Percentiles rank a stretch among this genome's conserved stretches.
These are phyloP conservation scores for Exophiala sideris DNA, from an alignment of 2,329 filamentous ascomycete species.

Conservation along the genomic window DNA sequence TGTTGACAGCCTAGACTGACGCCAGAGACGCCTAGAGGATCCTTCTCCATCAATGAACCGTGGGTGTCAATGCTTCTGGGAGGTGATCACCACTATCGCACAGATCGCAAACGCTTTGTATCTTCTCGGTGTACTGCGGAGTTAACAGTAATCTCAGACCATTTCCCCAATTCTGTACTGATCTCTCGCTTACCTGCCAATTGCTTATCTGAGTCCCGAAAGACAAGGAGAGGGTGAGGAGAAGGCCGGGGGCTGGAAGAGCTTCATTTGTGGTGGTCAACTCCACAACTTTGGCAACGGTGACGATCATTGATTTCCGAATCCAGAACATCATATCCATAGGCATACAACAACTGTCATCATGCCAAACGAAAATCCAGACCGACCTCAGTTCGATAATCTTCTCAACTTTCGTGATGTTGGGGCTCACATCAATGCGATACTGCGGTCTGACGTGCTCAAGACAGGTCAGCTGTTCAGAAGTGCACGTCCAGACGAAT, in stretches of 20 bases:
- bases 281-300: background rate
- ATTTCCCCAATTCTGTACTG: slow-evolving; percentile 11
- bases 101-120: background rate
- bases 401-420: slow-evolving; percentile 78
- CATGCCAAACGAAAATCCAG: background rate
- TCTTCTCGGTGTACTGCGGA: background rate
- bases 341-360: background rate
- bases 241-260: background rate
- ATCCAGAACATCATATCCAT: background rate
- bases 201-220: no score
- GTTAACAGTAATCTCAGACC: background rate
- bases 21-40: background rate
- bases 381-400: slow-evolving; percentile 45
- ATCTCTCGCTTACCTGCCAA: slow-evolving; percentile 1
- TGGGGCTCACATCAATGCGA: slow-evolving; percentile 52
- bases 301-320: no score
- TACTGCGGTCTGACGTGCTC: slow-evolving; percentile 39
- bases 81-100: background rate
- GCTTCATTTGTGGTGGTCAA: background rate
- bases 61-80: background rate
- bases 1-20: background rate
- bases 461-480: slow-evolving; percentile 65
- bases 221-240: background rate
- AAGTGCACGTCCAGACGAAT: slow-evolving; percentile 69
- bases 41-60: background rate